Evolutionary conservation across 306 rosid genomes (phyloP).

Genomic region (Purshia tridentata): DNA sequence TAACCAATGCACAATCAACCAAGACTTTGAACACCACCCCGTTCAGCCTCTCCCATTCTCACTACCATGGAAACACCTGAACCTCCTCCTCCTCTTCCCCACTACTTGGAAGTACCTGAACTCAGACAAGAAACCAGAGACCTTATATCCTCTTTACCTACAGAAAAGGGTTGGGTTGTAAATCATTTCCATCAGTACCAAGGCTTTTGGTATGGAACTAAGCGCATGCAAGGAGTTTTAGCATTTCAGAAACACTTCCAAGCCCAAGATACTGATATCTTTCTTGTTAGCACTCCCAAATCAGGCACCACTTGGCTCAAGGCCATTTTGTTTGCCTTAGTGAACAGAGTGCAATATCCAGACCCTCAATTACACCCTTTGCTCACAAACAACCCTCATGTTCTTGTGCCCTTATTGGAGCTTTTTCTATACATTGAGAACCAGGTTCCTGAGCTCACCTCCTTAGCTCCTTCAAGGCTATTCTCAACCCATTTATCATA

Average conservation of each 20-base stretch:
- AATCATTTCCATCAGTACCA: constrained; percentile 32
- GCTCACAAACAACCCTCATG: constrained; percentile 35
- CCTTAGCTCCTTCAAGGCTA: constrained; percentile 9
- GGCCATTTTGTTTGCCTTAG: constrained; percentile 31
- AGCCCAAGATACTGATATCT: constrained; percentile 27
- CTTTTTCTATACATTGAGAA: not conserved
- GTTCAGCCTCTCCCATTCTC: not conserved
- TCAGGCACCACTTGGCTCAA: constrained; percentile 54
- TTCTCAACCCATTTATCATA: constrained; percentile 20
- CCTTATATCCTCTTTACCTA: constrained; percentile 29
- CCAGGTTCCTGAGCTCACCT: constrained; percentile 8
- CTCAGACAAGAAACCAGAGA: constrained; percentile 29
- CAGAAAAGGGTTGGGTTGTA: constrained; percentile 24
- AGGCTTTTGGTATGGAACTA: constrained; percentile 38
- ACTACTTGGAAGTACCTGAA: constrained; percentile 27
- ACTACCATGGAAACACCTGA: not conserved
- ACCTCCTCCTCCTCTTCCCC: constrained; percentile 8
- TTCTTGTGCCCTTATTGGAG: constrained; percentile 41
- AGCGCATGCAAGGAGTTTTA: constrained; percentile 31
- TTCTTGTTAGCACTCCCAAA: constrained; percentile 39
- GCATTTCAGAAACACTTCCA: constrained; percentile 36
- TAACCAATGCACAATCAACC: no score
- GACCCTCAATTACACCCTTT: constrained; percentile 28
- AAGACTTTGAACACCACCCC: not conserved
- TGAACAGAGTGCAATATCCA: constrained; percentile 19